Evolutionary conservation across 139 green algal species (phyloP), one percentile per base, ranked within the genome.

Genomic region (Picochlorum sp.): DNA sequence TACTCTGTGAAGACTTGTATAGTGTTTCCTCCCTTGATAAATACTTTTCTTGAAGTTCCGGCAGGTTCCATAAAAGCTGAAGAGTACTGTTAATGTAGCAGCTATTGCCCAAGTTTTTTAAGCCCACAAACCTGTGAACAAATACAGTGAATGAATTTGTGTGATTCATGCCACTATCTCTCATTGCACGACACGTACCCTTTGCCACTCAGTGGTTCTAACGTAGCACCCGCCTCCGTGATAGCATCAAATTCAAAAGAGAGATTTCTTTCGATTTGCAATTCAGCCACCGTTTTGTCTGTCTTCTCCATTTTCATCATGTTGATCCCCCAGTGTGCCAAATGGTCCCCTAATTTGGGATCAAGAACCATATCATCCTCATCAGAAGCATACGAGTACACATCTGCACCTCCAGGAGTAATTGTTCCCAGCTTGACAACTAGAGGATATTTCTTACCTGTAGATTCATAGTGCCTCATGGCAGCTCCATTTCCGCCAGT

Each of bases 301-400:
- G 88, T 97, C 85, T 98, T 98, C 71, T 95, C 77, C 86, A 97
- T 94, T 72, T 89, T 64, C 16, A 64, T 81, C 80, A 98, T 94
- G 81, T 98, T 88, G 77, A 99, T 99, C 64, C 94, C 94, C 88
- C 95, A 99, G 75, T 98, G 88, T 20, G 77, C 68, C 62, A 99
- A 79, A 81, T 99, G 94, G 62, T 86, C 8, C 6, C 73, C 72
- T 59, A 93, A 75, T 18, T 81, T 47, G 7, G 90, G 90, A 74
- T 99, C 94, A n/a, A 79, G 44, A 30, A 99, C 93, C 84, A 96
- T 91, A 75, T 97, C 91, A 69, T 99, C 80, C 78, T 99, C 94
- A 69, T 96, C 89, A 18, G 79, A 45, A 1, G 83, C 77, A 68
- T 94, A 95, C 9, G 77, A 91, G 77, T 87, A 97, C 30, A 97